Conservation (phyloP, 2,329 filamentous ascomycete species). For the Fusarium sp. region DNA sequence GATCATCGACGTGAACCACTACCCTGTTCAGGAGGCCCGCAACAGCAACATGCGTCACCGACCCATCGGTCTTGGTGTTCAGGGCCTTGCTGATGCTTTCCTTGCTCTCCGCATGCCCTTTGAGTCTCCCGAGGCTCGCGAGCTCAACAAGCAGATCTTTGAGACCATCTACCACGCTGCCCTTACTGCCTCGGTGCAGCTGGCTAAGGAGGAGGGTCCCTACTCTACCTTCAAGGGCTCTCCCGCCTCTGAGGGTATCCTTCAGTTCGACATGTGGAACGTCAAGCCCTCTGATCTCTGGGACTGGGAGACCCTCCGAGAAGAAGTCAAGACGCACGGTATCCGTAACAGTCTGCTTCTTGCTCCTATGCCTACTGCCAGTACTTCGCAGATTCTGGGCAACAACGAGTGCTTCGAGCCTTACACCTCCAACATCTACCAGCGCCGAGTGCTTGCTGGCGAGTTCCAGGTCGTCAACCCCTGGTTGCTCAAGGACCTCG, state of each 20-base stretch:
- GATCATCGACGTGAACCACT: conserved; percentile 98
- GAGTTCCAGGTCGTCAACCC: conserved; percentile 99
- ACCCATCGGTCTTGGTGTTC: conserved; percentile 95
- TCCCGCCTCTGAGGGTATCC: conserved; percentile 91
- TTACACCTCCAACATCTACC: conserved; percentile 99
- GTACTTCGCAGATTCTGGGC: conserved; percentile 95
- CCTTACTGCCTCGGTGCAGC: conserved; percentile 85
- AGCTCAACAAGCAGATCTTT: conserved; percentile 98
- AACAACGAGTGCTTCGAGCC: conserved; percentile 99
- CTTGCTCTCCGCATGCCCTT: conserved; percentile 96
- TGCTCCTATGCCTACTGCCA: conserved; percentile 97
- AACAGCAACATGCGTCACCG: conserved; percentile 98
- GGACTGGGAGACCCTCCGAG: conserved; percentile 93
- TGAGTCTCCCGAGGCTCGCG: conserved; percentile 91
- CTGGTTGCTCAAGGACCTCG: conserved; percentile 97
- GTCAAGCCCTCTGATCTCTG: conserved; percentile 93
- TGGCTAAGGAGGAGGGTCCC: conserved; percentile 83
- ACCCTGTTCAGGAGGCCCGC: conserved; percentile 92
- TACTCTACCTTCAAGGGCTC: conserved; percentile 95
- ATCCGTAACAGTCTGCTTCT: conserved; percentile 95
- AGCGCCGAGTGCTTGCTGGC: conserved; percentile 94
- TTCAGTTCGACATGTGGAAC: conserved; percentile 99
- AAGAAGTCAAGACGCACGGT: conserved; percentile 90
- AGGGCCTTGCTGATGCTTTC: conserved; percentile 98
- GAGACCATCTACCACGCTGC: conserved; percentile 99